Evolutionary conservation across 2,329 filamentous ascomycete genomes (phyloP).

Genomic region (Fusarium nurragi): DNA sequence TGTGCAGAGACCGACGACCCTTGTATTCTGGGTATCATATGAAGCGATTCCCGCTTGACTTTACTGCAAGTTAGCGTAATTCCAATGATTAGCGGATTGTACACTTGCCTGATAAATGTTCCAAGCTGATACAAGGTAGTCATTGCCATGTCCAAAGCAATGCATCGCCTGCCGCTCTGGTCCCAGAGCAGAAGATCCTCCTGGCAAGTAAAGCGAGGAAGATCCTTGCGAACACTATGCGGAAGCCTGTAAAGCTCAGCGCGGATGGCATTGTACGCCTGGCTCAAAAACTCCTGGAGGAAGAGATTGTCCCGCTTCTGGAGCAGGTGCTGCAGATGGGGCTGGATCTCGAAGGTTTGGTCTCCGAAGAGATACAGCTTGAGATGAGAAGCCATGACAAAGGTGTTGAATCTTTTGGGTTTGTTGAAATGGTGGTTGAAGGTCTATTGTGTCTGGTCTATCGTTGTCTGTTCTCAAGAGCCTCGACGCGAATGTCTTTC

Average conservation of each 20-base stretch:
- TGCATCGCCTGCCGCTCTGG: slow-evolving; percentile 27
- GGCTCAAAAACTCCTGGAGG: slow-evolving; percentile 30
- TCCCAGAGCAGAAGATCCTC: slow-evolving; percentile 35
- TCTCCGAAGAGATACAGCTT: slow-evolving; percentile 37
- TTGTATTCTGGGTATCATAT: slow-evolving; percentile 28
- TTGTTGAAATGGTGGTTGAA: slow-evolving; percentile 17
- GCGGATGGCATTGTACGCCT: slow-evolving; percentile 32
- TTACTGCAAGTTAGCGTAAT: fast-evolving
- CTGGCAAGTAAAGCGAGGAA: slow-evolving; percentile 32
- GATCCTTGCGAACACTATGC: slow-evolving; percentile 20
- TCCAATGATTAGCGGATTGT: fast-evolving
- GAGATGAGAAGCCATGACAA: slow-evolving; percentile 17
- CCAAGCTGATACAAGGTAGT: slow-evolving; percentile 36
- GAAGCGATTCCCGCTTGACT: slow-evolving; percentile 27
- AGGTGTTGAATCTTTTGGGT: slow-evolving; percentile 37
- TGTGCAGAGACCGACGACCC: slow-evolving; percentile 34
- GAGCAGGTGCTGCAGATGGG: slow-evolving; percentile 22
- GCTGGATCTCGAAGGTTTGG: slow-evolving; percentile 34
- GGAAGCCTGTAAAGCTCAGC: slow-evolving; percentile 30
- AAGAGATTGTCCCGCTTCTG: slow-evolving; percentile 38
- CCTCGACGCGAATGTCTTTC: neutral
- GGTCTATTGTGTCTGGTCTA: slow-evolving; percentile 5
- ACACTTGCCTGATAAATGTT: slow-evolving; percentile 25
- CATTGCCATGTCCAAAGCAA: slow-evolving; percentile 37
- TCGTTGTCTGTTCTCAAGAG: neutral